Base-by-base conservation (phyloP, 495 filamentous ascomycete genomes). In the Cetradonia linearis region DNA sequence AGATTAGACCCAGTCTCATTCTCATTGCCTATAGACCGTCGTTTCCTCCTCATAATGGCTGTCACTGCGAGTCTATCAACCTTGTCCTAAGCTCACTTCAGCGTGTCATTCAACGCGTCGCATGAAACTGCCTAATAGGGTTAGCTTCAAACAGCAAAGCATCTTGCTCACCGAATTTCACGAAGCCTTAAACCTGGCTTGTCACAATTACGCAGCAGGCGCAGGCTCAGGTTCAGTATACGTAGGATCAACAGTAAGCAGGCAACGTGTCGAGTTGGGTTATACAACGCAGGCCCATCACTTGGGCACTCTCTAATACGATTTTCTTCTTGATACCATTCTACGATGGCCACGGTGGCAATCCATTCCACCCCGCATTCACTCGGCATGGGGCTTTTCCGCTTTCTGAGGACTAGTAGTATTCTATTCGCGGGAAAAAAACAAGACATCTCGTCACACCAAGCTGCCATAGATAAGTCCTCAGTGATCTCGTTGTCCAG, bases 21-120 rank as follows among this genome's bases (percentile, higher is more conserved):
- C 13, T 1, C 16, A 33, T 14, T 36, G 20, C 5, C 27, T 55
- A 25, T 47, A n/a, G 55, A 42, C 30, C 40, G 48, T 46, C 27
- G 34, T 25, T 63, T 52, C 30, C 25, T 63, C 14, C 6, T 10
- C 55, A 57, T 62, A 37, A 3, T 58, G 34, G 4, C 40, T 16
- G 14, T 10, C 30, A 14, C 10, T 11, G 23, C 33, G 23, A n/a
- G 16, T 10, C 14, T 36, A 23, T 37, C n/a, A n/a, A n/a, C n/a
- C 23, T 33, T 48, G 36, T 11, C 25, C 42, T n/a, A 20, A 11
- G 16, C 10, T 50, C 34, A n/a, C 25, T 13, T 25, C 2, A 31
- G 50, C 28, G 59, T 30, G 50, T 54, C 50, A 25, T 20, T 36
- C 18, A 9, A 20, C 50, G 50, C 50, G 50, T 54, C 50, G 50